Evolutionary conservation across 139 green algal genomes (phyloP), one percentile per base, ranked within the genome.

Genomic region (Ettlia oleoabundans): DNA sequence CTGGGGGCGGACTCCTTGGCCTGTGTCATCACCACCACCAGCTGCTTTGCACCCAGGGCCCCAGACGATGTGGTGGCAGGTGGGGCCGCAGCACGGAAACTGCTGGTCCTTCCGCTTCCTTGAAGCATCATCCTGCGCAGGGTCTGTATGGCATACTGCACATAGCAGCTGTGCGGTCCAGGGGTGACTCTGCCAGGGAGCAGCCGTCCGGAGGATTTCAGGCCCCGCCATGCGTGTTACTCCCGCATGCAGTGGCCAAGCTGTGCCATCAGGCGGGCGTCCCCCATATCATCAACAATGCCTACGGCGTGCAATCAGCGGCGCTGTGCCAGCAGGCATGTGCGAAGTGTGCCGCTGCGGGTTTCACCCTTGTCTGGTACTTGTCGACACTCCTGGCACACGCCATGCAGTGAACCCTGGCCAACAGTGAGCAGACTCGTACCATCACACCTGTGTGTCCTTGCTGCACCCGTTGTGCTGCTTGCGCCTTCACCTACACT

Each of bases 241-340:
- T 58, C 35, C 19, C 9, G 24, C 8, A n/a, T 30, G 35, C 53
- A 24, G 86, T 98, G 2, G 93, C 93, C 35, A 93, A 91, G 82
- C 86, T 98, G 67, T 98, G 94, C 70, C 77, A 76, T 2, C 35
- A 41, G 19, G 24, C 66, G 1, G 90, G 87, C 35, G 69, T 99
- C 10, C 82, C 87, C 0, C 97, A 99, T 90, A 82, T 99, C 1
- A 91, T 99, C 85, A 99, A 99, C 89, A 98, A 99, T 76, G 97
- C 97, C 7, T 99, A 99, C 78, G 97, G 97, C 3, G 93, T 99
- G 40, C 97, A 99, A 76, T 87, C 66, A 35, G 78, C 76, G 22
- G 78, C 53, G 32, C 65, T 91, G 33, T 90, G 85, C 37, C 68
- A 38, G 0, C 58, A 70, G 73, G 73, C 68, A 24, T 2, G 35